phyloP scores from a whole-genome alignment of 768 basidiomycete genomes.

The Leccinum aurantiacum region DNA sequence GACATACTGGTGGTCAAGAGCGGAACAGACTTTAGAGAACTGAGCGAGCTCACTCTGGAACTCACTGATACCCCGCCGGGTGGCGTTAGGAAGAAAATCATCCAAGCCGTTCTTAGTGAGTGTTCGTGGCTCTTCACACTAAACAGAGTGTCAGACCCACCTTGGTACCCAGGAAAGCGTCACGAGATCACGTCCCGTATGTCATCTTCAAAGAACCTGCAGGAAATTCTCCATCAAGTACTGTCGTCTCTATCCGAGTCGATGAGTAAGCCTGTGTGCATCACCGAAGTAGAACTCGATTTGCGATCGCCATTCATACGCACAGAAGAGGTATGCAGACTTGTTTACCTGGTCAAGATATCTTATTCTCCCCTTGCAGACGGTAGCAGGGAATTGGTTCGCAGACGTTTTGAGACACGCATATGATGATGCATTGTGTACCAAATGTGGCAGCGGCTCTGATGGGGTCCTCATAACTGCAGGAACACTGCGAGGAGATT shows the following conservation, averaged over 20 bases:
- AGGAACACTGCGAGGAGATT: slow-evolving; percentile 85
- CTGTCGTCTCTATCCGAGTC: slow-evolving; percentile 68
- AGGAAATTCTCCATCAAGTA: slow-evolving; percentile 57
- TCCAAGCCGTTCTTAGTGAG: slow-evolving; percentile 61
- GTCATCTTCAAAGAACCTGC: slow-evolving; percentile 54
- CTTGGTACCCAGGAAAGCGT: slow-evolving; percentile 54
- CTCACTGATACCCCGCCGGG: slow-evolving; percentile 58
- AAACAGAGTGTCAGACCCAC: neutral
- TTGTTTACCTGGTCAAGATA: neutral
- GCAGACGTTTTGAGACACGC: slow-evolving; percentile 82
- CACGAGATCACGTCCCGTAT: slow-evolving; percentile 59
- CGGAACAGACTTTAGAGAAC: slow-evolving; percentile 86
- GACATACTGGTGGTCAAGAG: slow-evolving; percentile 79
- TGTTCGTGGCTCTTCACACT: neutral
- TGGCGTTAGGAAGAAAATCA: slow-evolving; percentile 62
- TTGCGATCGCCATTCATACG: slow-evolving; percentile 75
- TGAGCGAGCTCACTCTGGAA: slow-evolving; percentile 72
- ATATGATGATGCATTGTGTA: slow-evolving; percentile 68
- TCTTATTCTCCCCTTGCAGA: slow-evolving; percentile 38
- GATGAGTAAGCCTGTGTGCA: slow-evolving; percentile 76
- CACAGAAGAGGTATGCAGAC: slow-evolving; percentile 58
- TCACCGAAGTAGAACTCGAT: slow-evolving; percentile 64
- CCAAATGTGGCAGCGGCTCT: slow-evolving; percentile 60
- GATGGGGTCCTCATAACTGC: slow-evolving; percentile 82
- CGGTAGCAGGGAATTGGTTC: slow-evolving; percentile 77